Conservation (phyloP, 2,329 filamentous ascomycete species). For the Fusarium sp. region DNA sequence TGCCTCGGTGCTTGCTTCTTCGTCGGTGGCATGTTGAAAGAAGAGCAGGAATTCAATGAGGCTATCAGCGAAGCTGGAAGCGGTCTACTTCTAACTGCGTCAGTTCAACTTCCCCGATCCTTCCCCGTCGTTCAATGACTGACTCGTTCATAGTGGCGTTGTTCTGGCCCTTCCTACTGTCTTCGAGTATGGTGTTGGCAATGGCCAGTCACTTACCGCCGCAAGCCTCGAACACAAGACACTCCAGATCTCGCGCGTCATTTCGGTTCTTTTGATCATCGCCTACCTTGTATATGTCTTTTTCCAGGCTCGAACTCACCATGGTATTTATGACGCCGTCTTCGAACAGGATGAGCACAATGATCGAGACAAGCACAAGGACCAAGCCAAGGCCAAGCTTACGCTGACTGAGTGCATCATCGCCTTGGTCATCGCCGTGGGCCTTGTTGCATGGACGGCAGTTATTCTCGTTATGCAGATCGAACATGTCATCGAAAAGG, state of each 20-base stretch:
- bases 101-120: constrained; percentile 55
- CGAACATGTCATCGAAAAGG: constrained; percentile 63
- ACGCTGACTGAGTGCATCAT: constrained; percentile 79
- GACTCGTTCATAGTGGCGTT: constrained; percentile 49
- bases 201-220: constrained; percentile 33
- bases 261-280: constrained; percentile 76
- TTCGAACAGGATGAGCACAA: constrained; percentile 77
- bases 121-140: constrained; percentile 46
- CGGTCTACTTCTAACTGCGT: constrained; percentile 81
- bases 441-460: constrained; percentile 79
- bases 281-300: constrained; percentile 75
- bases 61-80: constrained; percentile 83
- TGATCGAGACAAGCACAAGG: constrained; percentile 72
- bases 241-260: constrained; percentile 75
- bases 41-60: constrained; percentile 78
- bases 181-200: constrained; percentile 62
- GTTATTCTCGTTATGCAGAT: constrained; percentile 81
- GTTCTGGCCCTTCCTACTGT: constrained; percentile 62
- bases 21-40: constrained; percentile 74
- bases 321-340: constrained; percentile 80
- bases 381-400: constrained; percentile 72
- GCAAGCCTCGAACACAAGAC: constrained; percentile 63
- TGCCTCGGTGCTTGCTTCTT: constrained; percentile 87
- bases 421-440: constrained; percentile 71
- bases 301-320: constrained; percentile 82